A percentile compares a stretch with the other conserved stretches of the same genome.
These are phyloP conservation scores for Mycothermus thermophilus DNA, from an alignment of 495 filamentous ascomycete genomes.

Conservation along the genomic window DNA sequence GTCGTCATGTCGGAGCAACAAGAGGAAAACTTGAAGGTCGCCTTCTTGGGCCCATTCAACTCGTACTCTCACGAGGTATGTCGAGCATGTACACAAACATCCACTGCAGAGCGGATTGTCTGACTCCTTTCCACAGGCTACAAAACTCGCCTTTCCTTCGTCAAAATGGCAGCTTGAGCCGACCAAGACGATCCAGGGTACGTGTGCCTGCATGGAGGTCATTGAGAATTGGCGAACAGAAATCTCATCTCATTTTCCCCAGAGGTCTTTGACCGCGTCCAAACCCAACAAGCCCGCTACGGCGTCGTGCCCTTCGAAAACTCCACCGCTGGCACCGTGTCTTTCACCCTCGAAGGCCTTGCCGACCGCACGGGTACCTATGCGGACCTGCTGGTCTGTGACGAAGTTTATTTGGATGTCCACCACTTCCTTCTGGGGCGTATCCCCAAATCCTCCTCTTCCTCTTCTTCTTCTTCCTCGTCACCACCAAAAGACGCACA, in stretches of 20 bases:
- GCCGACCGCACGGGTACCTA: slow-evolving; percentile 51
- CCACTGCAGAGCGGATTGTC: too few species aligned
- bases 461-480: neutral
- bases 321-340: slow-evolving; percentile 81
- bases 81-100: too few species aligned
- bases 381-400: slow-evolving; percentile 55
- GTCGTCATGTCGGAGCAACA: neutral
- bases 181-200: slow-evolving; percentile 49
- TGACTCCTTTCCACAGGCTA: slow-evolving; percentile 38
- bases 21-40: slow-evolving; percentile 30
- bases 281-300: slow-evolving; percentile 43
- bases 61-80: slow-evolving; percentile 94
- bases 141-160: slow-evolving; percentile 45
- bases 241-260: neutral
- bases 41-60: slow-evolving; percentile 69
- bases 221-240: too few species aligned
- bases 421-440: slow-evolving; percentile 66
- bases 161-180: slow-evolving; percentile 42
- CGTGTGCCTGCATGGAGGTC: too few species aligned
- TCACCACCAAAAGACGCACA: neutral
- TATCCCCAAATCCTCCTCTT: neutral
- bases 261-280: slow-evolving; percentile 71
- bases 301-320: slow-evolving; percentile 95
- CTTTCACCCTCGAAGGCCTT: slow-evolving; percentile 76
- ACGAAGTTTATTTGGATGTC: slow-evolving; percentile 71